Conservation (phyloP, 1,284 basidiomycete genomes). For the Mycena sp. region DNA sequence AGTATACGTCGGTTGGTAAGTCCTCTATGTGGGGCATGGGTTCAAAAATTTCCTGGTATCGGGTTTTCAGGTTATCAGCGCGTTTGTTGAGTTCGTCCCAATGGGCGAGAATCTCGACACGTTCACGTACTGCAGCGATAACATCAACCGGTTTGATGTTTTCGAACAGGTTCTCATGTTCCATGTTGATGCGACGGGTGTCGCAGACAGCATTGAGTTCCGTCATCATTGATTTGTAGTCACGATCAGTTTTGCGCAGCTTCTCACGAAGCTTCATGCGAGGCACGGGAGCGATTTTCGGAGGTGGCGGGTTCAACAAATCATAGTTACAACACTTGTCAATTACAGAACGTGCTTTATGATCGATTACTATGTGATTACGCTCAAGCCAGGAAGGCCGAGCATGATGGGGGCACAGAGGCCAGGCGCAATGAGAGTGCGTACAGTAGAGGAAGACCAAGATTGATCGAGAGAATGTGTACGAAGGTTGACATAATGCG, state of each 20-base stretch:
- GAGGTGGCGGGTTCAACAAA: conserved; percentile 22
- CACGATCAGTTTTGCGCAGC: not conserved
- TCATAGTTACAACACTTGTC: conserved; percentile 31
- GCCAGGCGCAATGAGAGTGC: conserved; percentile 22
- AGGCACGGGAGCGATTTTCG: not conserved
- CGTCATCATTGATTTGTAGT: not conserved
- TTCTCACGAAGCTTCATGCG: not conserved
- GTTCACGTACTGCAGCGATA: not conserved
- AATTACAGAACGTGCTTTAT: conserved; percentile 25
- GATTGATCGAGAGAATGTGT: not conserved
- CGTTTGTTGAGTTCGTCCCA: too few species aligned
- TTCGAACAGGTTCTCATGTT: not conserved
- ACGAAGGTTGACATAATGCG: not conserved
- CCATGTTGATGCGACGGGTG: not conserved
- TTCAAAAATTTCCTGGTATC: not conserved
- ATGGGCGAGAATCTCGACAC: too few species aligned
- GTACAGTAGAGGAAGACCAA: conserved; percentile 8
- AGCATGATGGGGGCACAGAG: conserved; percentile 34
- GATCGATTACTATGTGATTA: conserved; percentile 39
- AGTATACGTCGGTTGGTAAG: conserved; percentile 23
- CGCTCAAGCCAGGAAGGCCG: conserved; percentile 34
- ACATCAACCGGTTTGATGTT: not conserved
- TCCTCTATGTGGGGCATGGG: conserved; percentile 11
- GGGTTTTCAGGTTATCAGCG: too few species aligned
- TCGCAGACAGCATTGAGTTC: not conserved